Evolutionary conservation across 2,329 filamentous ascomycete genomes (phyloP).

Genomic region (Simplicillium aogashimaense): DNA sequence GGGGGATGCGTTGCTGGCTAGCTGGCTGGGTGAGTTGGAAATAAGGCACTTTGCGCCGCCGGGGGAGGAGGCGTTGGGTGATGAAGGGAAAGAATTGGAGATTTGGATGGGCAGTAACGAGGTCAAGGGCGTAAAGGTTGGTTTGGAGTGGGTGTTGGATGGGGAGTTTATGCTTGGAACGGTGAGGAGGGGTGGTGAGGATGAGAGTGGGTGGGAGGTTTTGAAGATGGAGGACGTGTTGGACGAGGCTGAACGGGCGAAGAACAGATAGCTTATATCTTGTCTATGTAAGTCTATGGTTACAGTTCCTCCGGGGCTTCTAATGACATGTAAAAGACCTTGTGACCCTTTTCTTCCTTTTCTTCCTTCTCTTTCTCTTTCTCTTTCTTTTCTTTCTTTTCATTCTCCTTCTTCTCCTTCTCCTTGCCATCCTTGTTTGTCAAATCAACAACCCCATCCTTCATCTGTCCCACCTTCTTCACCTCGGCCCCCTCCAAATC

Average conservation of each 20-base stretch:
- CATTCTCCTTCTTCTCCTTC: slow-evolving; percentile 9
- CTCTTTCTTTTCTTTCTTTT: slow-evolving; percentile 9
- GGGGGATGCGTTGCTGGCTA: slow-evolving; percentile 64
- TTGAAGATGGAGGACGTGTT: too few species aligned
- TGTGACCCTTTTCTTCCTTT: slow-evolving; percentile 14
- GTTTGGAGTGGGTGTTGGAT: slow-evolving; percentile 29
- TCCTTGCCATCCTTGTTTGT: slow-evolving; percentile 19
- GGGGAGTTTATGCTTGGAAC: slow-evolving; percentile 45
- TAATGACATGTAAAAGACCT: slow-evolving; percentile 22
- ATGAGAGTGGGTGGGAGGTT: slow-evolving; percentile 10
- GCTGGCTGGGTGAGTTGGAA: slow-evolving; percentile 62
- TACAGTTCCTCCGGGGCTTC: slow-evolving; percentile 13
- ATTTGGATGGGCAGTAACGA: slow-evolving; percentile 18
- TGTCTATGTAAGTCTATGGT: too few species aligned
- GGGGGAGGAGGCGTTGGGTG: slow-evolving; percentile 10
- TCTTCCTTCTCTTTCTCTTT: slow-evolving; percentile 8
- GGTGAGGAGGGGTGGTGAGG: slow-evolving; percentile 30
- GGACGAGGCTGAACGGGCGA: too few species aligned
- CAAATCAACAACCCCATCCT: slow-evolving; percentile 25
- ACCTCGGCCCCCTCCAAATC: slow-evolving; percentile 37
- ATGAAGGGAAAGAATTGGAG: slow-evolving; percentile 12
- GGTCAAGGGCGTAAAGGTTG: slow-evolving; percentile 23
- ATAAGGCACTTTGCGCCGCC: slow-evolving; percentile 56
- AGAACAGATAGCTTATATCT: too few species aligned
- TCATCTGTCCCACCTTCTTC: slow-evolving; percentile 25